Base-by-base conservation (phyloP, 495 filamentous ascomycete species). In the Talaromyces proteolyticus region DNA sequence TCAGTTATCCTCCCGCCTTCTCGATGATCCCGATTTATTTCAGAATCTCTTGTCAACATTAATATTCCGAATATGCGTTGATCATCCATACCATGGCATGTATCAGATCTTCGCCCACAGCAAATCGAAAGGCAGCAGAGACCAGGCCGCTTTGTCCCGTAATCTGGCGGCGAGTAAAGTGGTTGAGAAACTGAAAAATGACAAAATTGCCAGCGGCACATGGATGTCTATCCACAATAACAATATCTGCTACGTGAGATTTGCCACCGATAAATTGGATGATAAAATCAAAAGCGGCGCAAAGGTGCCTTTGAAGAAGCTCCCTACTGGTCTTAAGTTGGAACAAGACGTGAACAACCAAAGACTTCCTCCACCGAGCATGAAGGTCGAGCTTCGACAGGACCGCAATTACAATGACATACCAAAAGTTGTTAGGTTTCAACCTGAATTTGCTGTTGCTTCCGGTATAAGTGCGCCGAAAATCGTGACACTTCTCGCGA, bases 1-100 rank as follows among this genome's bases (percentile, higher is more conserved):
- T 60, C 93, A 99, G 62, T 80, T 97, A 16, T 89, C 90, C 3
- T 97, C 93, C 11, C 85, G 93, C 18, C 72, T 97, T 12, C 81
- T 94, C 44, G 81, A 91, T 55, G 75, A 79, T 20, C 48, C 64
- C 3, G 73, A 77, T 36, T 65, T 67, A 2, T 99, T 99, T 59
- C 94, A 99, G 57, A 63, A 64, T 16, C 69, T 91, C 4, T 77
- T 99, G 14, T 80, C 73, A 17, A 65, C 74, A 1, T 67, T 97
- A 29, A 81, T 96, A 12, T 77, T 83, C 52, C 76, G 84, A 10
- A 93, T 97, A 48, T 96, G 91, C 60, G 72, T 74, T 8, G 90
- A 99, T 21, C 93, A 99, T 64, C 93, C 93, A 1, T 94, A 90
- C 64, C 93, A 99, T 58, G 88, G 88, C 37, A 91, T 96, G 83